phyloP scores from a whole-genome alignment of 257 asterid species.

The Solanum pinnatisectum region DNA sequence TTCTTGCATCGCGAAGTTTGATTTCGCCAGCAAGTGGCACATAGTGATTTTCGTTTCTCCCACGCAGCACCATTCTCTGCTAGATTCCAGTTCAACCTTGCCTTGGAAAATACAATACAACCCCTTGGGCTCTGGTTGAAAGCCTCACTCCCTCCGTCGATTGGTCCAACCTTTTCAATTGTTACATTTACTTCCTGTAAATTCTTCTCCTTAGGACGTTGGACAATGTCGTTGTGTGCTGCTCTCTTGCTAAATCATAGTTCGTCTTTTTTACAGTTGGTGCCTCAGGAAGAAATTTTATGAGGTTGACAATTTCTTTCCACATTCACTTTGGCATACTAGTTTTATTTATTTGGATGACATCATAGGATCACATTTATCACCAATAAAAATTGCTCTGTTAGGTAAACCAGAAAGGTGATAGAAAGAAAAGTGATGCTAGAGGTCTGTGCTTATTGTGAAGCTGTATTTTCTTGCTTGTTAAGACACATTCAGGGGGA shows the following conservation, averaged over 20 bases:
- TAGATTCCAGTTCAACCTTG: not conserved
- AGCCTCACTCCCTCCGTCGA: not conserved
- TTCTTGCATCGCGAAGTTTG: not conserved
- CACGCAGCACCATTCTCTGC: not conserved
- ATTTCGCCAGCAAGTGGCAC: not conserved
- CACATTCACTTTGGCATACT: not conserved
- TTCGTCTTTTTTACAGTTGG: not conserved
- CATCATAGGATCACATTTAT: not conserved
- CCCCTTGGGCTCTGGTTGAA: not conserved
- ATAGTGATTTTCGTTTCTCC: not conserved
- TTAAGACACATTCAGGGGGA: not conserved
- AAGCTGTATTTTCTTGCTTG: not conserved
- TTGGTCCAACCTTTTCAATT: not conserved
- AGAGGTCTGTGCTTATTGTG: not conserved
- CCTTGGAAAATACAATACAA: not conserved
- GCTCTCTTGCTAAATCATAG: not conserved
- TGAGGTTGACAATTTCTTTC: not conserved
- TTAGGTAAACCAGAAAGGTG: not conserved
- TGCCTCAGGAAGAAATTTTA: not conserved
- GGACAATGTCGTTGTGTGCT: not conserved
- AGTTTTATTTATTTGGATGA: not conserved
- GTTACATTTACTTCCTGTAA: not conserved
- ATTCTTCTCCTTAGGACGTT: not conserved
- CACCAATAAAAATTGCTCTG: not conserved
- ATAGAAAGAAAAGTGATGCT: not conserved